phyloP scores from a whole-genome alignment of 257 asterid genomes.

The Ilex aquifolium region DNA sequence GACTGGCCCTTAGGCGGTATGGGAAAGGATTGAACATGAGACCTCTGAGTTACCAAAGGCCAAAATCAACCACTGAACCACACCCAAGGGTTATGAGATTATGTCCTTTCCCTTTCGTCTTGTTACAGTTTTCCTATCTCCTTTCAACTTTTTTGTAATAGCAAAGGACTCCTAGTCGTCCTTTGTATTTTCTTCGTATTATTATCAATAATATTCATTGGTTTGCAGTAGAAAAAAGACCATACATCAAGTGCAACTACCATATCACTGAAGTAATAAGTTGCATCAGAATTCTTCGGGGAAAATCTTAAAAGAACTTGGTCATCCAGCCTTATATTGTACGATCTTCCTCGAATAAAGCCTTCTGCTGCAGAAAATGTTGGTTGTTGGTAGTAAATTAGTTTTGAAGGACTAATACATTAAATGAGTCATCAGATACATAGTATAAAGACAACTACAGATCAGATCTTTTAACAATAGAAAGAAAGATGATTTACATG shows the following conservation, averaged over 20 bases:
- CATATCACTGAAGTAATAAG: conserved; percentile 94
- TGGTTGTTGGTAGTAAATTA: conserved; percentile 44
- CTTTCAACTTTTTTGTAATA: too few species aligned
- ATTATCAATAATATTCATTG: too few species aligned
- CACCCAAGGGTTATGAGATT: too few species aligned
- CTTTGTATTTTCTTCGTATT: too few species aligned
- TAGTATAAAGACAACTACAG: conserved; percentile 1
- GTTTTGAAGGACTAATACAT: conserved; percentile 16
- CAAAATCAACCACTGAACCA: too few species aligned
- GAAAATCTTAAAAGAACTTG: conserved; percentile 88
- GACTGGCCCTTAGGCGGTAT: too few species aligned
- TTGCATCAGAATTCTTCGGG: conserved; percentile 92
- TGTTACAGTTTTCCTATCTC: too few species aligned
- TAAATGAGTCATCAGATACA: conserved; percentile 1
- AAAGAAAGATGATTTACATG: conserved; percentile 61
- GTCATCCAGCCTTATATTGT: conserved; percentile 89
- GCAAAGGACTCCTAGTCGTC: too few species aligned
- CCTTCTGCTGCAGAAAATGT: conserved; percentile 97
- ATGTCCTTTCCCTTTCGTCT: too few species aligned
- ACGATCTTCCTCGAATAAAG: conserved; percentile 91
- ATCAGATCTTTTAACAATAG: conserved; percentile 9
- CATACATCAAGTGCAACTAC: conserved; percentile 32
- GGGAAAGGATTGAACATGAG: too few species aligned
- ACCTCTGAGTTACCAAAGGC: too few species aligned
- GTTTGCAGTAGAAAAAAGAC: too few species aligned